Evolutionary conservation across 371 early-diverging fungal genomes (phyloP).

Genomic region (Mortierella sp.): DNA sequence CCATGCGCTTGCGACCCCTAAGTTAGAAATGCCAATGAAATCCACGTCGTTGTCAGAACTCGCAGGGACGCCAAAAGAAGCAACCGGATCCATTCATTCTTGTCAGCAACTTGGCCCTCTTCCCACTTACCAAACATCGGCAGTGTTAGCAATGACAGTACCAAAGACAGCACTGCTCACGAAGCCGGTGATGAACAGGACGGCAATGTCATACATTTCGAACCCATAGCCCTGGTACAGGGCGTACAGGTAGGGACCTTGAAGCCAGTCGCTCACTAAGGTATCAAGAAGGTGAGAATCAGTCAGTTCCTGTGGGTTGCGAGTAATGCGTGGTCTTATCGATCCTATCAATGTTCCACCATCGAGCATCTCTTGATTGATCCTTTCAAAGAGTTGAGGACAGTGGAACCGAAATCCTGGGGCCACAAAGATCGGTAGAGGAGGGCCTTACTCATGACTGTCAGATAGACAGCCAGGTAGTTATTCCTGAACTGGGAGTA

Average conservation of each 20-base stretch:
- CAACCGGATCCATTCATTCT: not conserved
- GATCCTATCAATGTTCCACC: too few relatives aligned
- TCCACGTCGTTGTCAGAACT: not conserved
- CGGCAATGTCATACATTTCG: slow-evolving; percentile 67
- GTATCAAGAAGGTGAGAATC: not conserved
- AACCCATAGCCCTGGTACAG: slow-evolving; percentile 74
- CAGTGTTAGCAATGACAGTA: slow-evolving; percentile 75
- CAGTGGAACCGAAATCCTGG: too few relatives aligned
- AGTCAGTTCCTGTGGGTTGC: not conserved
- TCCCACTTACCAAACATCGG: slow-evolving; percentile 76
- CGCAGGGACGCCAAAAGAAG: not conserved
- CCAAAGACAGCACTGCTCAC: slow-evolving; percentile 79
- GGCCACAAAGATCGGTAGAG: too few relatives aligned
- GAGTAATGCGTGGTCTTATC: too few relatives aligned
- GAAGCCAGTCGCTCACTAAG: slow-evolving; percentile 79
- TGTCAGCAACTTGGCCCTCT: too few relatives aligned
- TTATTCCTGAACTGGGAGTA: slow-evolving; percentile 54
- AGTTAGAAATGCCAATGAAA: not conserved
- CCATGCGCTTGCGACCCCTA: slow-evolving; percentile 75
- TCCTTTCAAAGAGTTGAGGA: too few relatives aligned
- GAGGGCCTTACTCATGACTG: slow-evolving; percentile 66
- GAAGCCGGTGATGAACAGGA: slow-evolving; percentile 80
- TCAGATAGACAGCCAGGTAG: slow-evolving; percentile 71
- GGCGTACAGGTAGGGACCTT: slow-evolving; percentile 79
- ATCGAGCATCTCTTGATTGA: not conserved